phyloP scores from a whole-genome alignment of 169 alveolate genomes.

The Eimeria acervulina region DNA sequence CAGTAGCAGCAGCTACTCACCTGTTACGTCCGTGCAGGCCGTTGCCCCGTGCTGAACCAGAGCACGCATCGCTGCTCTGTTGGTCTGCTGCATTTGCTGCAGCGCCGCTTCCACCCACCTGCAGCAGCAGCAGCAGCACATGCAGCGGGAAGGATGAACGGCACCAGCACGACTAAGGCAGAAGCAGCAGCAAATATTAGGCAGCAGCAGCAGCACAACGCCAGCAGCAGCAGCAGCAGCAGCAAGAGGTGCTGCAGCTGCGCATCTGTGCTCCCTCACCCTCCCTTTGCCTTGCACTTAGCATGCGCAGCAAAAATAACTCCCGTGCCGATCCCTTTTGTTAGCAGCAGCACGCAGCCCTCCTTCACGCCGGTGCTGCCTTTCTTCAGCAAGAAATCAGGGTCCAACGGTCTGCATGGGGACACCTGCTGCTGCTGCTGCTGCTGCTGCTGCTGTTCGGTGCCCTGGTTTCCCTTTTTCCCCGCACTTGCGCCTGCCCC shows the following conservation, averaged over 20 bases:
- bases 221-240: constrained; percentile 12
- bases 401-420: not conserved
- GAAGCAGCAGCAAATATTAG: not conserved
- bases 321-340: constrained; percentile 80
- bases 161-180: not conserved
- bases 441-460: not conserved
- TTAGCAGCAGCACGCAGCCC: constrained; percentile 69
- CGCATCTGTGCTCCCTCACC: constrained; percentile 12
- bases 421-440: not conserved
- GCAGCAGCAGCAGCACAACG: not conserved
- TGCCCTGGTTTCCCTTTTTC: not conserved
- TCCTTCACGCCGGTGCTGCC: constrained; percentile 54
- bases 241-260: not conserved
- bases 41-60: constrained; percentile 69
- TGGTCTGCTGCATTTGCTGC: constrained; percentile 70
- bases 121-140: constrained; percentile 14
- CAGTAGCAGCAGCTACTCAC: constrained; percentile 25
- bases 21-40: constrained; percentile 82
- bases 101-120: constrained; percentile 80
- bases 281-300: constrained; percentile 63
- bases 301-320: constrained; percentile 55
- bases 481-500: not conserved
- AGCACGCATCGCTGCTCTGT: constrained; percentile 52
- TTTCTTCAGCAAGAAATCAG: constrained; percentile 32
- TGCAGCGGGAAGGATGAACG: too few species aligned